A percentile compares a stretch with the other conserved stretches of the same genome.
These are phyloP conservation scores for Nymphaea thermarum DNA, from an alignment of 164 flowering plant genomes.

Conservation along the genomic window DNA sequence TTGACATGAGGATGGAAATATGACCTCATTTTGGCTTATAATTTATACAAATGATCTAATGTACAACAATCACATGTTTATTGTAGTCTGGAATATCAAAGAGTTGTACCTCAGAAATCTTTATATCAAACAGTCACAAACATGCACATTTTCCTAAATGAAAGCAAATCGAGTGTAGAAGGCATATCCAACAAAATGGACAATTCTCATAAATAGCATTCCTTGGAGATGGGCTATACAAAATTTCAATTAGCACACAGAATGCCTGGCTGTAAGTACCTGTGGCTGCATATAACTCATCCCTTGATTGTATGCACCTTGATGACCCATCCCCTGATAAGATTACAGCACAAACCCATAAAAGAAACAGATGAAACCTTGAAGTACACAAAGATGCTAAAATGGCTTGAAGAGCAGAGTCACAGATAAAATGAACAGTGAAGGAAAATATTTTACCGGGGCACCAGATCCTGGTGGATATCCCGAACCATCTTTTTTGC, in stretches of 20 bases:
- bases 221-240: background rate
- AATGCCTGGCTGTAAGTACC: conserved; percentile 6
- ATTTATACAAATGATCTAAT: no score
- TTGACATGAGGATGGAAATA: no score
- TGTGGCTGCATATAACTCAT: conserved; percentile 16
- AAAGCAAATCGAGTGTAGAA: background rate
- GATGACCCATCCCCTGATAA: conserved; percentile 13
- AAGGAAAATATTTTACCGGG: conserved; percentile 8
- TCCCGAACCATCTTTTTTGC: conserved; percentile 15
- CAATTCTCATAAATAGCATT: background rate
- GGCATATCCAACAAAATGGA: background rate
- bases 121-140: background rate
- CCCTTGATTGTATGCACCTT: conserved; percentile 19
- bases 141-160: background rate
- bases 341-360: background rate
- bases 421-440: background rate
- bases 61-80: no score
- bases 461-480: conserved; percentile 11
- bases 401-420: background rate
- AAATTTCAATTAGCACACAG: background rate
- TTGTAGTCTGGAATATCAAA: no score
- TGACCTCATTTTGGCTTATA: no score
- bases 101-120: background rate
- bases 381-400: background rate
- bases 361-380: background rate